Evolutionary conservation across 805 yeast genomes (phyloP).

Genomic region (Scheffersomyces amazonensis): DNA sequence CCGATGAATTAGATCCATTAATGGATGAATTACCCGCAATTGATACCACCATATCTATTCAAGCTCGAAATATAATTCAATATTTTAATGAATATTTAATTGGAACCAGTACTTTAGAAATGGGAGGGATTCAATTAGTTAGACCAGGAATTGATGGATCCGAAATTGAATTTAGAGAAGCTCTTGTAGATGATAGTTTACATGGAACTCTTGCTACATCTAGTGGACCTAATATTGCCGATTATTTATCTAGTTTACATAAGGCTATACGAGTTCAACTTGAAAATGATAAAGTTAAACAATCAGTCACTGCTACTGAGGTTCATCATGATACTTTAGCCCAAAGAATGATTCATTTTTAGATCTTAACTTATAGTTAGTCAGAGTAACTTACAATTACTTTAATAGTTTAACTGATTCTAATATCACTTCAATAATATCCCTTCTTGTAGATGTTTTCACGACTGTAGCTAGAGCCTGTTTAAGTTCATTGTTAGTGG

Average conservation of each 20-base stretch:
- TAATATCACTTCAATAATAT: conserved; percentile 9
- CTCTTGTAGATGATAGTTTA: conserved; percentile 70
- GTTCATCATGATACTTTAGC: conserved; percentile 33
- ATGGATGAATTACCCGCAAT: conserved; percentile 64
- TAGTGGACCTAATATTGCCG: conserved; percentile 52
- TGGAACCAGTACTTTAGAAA: conserved; percentile 23
- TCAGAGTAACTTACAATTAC: no score
- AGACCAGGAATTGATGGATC: conserved; percentile 65
- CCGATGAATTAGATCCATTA: conserved; percentile 46
- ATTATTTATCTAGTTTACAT: conserved; percentile 68
- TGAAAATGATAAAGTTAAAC: conserved; percentile 42
- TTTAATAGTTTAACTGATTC: conserved; percentile 15
- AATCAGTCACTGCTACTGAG: conserved; percentile 23
- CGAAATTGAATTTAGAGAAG: conserved; percentile 48
- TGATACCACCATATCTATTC: conserved; percentile 65
- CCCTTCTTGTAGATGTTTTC: conserved; percentile 1
- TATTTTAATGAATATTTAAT: conserved; percentile 41
- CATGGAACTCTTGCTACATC: conserved; percentile 36
- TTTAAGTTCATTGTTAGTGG: background rate
- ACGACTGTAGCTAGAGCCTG: background rate
- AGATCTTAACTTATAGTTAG: no score
- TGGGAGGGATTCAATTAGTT: conserved; percentile 54
- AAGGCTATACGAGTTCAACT: conserved; percentile 53
- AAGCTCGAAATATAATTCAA: conserved; percentile 62
- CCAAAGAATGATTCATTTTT: conserved; percentile 38